Conservation (phyloP, 805 yeast genomes). For the Groenewaldozyma salmanticensis region DNA sequence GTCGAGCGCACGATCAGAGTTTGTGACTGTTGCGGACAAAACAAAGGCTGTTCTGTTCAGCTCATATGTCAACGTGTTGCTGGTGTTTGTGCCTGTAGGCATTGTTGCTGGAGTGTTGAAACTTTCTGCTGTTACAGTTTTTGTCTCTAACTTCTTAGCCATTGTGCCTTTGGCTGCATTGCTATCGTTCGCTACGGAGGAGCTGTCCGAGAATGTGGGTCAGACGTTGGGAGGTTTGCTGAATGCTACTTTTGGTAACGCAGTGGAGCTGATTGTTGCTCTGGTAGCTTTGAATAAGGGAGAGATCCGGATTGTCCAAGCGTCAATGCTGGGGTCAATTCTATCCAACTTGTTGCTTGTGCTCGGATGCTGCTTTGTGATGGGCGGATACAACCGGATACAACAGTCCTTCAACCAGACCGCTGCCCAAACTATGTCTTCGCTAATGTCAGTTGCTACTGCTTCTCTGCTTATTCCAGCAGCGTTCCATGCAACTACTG, state of each 20-base stretch:
- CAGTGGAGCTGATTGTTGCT: conserved; percentile 92
- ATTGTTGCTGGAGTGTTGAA: conserved; percentile 54
- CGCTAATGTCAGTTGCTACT: conserved; percentile 83
- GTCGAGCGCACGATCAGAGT: too few species aligned
- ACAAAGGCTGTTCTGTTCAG: conserved; percentile 25
- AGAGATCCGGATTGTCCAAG: conserved; percentile 91
- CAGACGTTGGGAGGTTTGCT: conserved; percentile 87
- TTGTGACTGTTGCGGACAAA: conserved; percentile 3
- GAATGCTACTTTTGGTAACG: conserved; percentile 96
- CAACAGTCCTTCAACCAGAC: conserved; percentile 91
- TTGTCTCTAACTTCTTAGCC: conserved; percentile 73
- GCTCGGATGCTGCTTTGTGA: conserved; percentile 88
- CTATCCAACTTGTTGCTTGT: conserved; percentile 82
- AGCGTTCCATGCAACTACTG: conserved; percentile 75
- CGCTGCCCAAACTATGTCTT: conserved; percentile 96
- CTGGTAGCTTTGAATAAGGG: conserved; percentile 77
- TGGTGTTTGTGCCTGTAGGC: conserved; percentile 86
- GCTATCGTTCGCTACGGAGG: conserved; percentile 89
- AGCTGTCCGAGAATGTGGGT: conserved; percentile 77
- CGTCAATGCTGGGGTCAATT: conserved; percentile 93
- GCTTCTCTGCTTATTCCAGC: conserved; percentile 90
- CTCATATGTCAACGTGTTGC: conserved; percentile 64
- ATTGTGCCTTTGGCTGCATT: conserved; percentile 89
- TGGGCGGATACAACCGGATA: conserved; percentile 80
- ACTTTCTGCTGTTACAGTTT: conserved; percentile 47